These are phyloP conservation scores for Macaranga tanarius DNA, from an alignment of 441 rosid species.

Conservation along the genomic window DNA sequence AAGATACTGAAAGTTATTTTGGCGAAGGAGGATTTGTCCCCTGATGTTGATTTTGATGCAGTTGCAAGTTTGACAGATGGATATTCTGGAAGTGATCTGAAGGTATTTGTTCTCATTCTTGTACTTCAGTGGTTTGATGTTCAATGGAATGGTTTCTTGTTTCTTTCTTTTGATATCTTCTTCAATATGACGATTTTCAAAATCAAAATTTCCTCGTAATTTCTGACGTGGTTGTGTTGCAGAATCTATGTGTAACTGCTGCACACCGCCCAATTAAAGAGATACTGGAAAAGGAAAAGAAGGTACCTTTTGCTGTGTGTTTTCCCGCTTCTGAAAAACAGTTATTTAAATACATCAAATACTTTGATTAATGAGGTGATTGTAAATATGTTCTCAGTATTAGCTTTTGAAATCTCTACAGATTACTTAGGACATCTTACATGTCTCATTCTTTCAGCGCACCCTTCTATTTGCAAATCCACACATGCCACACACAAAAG, in stretches of 20 bases:
- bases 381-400: background rate
- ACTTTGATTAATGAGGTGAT: background rate
- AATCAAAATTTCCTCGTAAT: background rate
- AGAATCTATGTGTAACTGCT: constrained; percentile 77
- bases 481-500: background rate
- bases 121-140: background rate
- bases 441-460: background rate
- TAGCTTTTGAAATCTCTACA: background rate
- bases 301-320: constrained; percentile 35
- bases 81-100: constrained; percentile 91
- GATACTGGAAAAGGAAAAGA: constrained; percentile 71
- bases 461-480: background rate
- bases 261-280: constrained; percentile 79
- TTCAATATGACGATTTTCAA: background rate
- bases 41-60: constrained; percentile 70
- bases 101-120: constrained; percentile 39
- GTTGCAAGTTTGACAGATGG: constrained; percentile 83
- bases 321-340: background rate
- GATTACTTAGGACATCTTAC: background rate
- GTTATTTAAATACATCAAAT: background rate
- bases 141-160: background rate
- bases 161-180: background rate
- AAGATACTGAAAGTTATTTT: constrained; percentile 80
- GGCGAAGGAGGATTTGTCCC: constrained; percentile 80
- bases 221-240: constrained; percentile 23